Evolutionary conservation across 768 basidiomycete genomes (phyloP).

Genomic region (Daedaleopsis sinensis): DNA sequence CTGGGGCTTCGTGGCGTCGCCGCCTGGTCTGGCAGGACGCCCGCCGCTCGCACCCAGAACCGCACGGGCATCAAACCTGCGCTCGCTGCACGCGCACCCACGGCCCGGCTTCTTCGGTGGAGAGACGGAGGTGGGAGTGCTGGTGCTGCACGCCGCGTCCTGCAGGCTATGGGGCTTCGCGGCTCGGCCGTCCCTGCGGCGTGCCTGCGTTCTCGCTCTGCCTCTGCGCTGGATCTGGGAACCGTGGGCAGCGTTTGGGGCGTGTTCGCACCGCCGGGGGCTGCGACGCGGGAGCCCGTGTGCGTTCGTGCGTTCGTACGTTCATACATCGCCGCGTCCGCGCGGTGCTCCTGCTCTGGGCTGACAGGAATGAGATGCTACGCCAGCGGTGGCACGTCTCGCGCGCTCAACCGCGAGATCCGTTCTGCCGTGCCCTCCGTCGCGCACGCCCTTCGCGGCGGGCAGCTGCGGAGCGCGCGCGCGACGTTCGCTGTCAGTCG

Average conservation of each 20-base stretch:
- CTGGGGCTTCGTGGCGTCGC: slow-evolving; percentile 12
- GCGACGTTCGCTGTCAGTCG: background rate
- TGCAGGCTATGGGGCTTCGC: background rate
- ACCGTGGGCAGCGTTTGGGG: slow-evolving; percentile 1
- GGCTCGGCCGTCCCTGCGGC: too few relatives aligned
- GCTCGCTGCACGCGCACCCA: background rate
- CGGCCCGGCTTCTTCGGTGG: background rate
- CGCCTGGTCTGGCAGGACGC: slow-evolving; percentile 6
- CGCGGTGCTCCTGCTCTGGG: background rate
- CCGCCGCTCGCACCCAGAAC: background rate
- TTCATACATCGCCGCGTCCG: background rate
- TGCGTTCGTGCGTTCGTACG: too few relatives aligned
- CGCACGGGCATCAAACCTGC: background rate
- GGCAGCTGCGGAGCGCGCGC: background rate
- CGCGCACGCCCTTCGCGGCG: background rate
- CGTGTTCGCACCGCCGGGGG: slow-evolving; percentile 7
- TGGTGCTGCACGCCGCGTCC: background rate
- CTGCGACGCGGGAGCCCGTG: slow-evolving; percentile 4
- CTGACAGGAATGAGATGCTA: slow-evolving; percentile 1
- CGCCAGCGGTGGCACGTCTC: background rate
- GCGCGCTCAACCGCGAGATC: background rate
- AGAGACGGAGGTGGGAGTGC: background rate
- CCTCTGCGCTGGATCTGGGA: background rate
- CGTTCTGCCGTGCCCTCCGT: background rate
- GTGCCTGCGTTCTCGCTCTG: slow-evolving; percentile 2